Base-by-base conservation (phyloP, 495 filamentous ascomycete species). In the Talaromyces trachyspermus region DNA sequence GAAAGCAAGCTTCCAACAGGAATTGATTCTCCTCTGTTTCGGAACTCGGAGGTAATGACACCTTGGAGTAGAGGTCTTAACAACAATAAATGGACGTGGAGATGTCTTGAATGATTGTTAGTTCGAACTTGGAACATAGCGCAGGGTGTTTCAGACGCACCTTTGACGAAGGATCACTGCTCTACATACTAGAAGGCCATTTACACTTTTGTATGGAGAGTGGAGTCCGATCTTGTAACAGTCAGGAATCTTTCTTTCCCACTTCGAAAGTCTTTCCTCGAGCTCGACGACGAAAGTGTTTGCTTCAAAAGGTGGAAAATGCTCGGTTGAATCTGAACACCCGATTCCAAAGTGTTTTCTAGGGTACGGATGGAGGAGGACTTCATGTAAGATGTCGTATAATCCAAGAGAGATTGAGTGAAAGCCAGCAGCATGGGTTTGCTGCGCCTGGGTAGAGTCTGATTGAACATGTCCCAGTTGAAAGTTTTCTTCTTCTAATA, bases 301-400 rank as follows among this genome's bases (percentile, higher is more conserved):
- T 36, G 9, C 14, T 36, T 36, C 32, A 17, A 36, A 36, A 36
- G 32, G 12, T 17, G 14, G 32, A 36, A n/a, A 36, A n/a, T 36
- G 14, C 15, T 36, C 32, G 32, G 15, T 6, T 5, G 14, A n/a
- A 36, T 36, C 32, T 36, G 32, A 17, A n/a, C n/a, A n/a, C n/a
- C n/a, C n/a, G n/a, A n/a, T n/a, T n/a, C n/a, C n/a, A n/a, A n/a
- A n/a, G n/a, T n/a, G 15, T 17, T 36, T 36, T 4, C 32, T 36
- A 4, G 32, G 5, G 9, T 68, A 63, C 7, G 64, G 25, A 48
- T 61, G 66, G 8, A 66, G 50, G 10, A 71, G 54, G 6, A 71
- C 55, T 17, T 71, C 61, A 43, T 69, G 62, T 52, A 71, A 48
- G 20, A 69, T 70, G 19, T 69, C 62, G 40, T 67, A 67, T 6